These are phyloP conservation scores for Iris pallida DNA, from an alignment of 116 monocot genomes.

Conservation along the genomic window DNA sequence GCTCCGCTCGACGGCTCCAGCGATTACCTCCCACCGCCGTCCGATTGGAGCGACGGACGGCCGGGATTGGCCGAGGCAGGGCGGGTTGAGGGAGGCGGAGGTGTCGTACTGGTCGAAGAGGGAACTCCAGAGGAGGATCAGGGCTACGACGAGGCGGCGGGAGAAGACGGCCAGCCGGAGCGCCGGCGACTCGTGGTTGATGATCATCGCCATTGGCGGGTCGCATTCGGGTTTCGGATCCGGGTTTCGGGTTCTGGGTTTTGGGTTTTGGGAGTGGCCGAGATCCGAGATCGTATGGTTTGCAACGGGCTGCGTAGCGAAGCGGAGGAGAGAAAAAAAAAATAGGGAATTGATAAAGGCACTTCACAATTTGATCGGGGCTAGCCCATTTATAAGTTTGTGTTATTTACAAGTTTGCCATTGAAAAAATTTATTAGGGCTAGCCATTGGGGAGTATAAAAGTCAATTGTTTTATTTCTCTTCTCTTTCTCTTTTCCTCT, in stretches of 20 bases:
- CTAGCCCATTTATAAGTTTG: no score
- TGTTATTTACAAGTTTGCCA: no score
- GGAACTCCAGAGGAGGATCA: slow-evolving; percentile 41
- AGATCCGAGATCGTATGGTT: no score
- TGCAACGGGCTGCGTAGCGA: no score
- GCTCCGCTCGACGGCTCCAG: slow-evolving; percentile 52
- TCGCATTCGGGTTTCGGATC: background rate
- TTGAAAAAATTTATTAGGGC: no score
- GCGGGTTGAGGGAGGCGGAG: slow-evolving; percentile 73
- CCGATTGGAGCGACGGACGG: slow-evolving; percentile 1
- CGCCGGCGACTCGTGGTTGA: slow-evolving; percentile 2
- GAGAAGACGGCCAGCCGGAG: slow-evolving; percentile 50
- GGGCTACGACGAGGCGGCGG: slow-evolving; percentile 55
- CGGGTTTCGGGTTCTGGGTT: background rate
- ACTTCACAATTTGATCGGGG: no score
- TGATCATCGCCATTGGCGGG: background rate
- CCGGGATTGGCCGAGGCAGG: slow-evolving; percentile 39
- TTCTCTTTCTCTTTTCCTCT: no score
- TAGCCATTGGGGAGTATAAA: no score
- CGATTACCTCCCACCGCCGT: slow-evolving; percentile 35
- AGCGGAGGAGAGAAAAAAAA: no score
- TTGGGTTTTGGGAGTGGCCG: background rate
- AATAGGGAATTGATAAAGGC: no score
- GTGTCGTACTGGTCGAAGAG: slow-evolving; percentile 87
- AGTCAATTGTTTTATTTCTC: no score